Evolutionary conservation across 2,329 filamentous ascomycete species (phyloP).

Genomic region (Lachnellula hyalina): DNA sequence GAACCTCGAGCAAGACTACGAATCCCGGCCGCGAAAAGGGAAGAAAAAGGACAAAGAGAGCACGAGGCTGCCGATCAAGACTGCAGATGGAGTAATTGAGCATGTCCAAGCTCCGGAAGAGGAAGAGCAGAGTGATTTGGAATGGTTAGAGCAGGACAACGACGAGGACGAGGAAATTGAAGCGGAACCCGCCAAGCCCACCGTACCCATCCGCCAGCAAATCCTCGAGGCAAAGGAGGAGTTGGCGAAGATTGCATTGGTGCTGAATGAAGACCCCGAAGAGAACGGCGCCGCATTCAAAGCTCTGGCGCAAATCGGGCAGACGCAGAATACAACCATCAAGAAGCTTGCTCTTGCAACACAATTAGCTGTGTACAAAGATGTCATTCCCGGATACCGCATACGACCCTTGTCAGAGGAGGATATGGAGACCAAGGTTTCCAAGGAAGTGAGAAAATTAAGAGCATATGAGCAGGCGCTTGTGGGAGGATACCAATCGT

Average conservation of each 20-base stretch:
- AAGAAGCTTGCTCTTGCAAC: constrained; percentile 83
- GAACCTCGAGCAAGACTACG: constrained; percentile 91
- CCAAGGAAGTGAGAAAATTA: constrained; percentile 82
- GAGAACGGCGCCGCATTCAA: constrained; percentile 80
- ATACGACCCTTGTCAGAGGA: constrained; percentile 79
- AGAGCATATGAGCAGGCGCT: constrained; percentile 84
- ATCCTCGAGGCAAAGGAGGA: constrained; percentile 88
- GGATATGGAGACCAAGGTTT: constrained; percentile 71
- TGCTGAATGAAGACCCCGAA: constrained; percentile 88
- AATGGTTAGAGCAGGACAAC: constrained; percentile 56
- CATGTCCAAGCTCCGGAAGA: constrained; percentile 45
- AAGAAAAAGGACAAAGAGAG: constrained; percentile 67
- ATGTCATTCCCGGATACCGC: constrained; percentile 92
- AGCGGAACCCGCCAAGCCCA: constrained; percentile 46
- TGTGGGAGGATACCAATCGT: constrained; percentile 77
- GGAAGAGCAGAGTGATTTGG: constrained; percentile 53
- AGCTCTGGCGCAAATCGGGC: constrained; percentile 66
- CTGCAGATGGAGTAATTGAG: constrained; percentile 68
- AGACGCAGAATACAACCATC: constrained; percentile 65
- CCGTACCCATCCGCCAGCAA: constrained; percentile 70
- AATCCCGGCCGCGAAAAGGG: constrained; percentile 68
- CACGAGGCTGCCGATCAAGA: constrained; percentile 80
- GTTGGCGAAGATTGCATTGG: constrained; percentile 71
- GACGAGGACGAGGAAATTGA: constrained; percentile 44
- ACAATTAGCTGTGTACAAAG: constrained; percentile 87